phyloP scores from a whole-genome alignment of 345 rosid genomes.

The Garcia nutans region DNA sequence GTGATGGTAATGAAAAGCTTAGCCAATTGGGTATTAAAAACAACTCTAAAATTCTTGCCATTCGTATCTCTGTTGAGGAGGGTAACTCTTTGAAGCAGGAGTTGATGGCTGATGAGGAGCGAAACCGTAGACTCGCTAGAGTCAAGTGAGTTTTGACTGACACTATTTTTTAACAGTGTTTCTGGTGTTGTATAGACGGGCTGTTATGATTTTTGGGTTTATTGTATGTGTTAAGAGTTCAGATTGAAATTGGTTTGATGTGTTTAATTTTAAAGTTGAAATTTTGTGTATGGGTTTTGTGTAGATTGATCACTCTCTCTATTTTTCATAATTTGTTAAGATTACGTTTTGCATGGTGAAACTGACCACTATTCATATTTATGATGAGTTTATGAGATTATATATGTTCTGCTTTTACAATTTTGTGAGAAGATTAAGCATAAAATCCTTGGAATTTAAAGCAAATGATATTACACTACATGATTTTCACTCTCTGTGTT shows the following conservation, averaged over 20 bases:
- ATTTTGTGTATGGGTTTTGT: background rate
- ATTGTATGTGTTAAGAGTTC: background rate
- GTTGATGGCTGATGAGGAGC: slow-evolving; percentile 74
- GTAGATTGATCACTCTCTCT: background rate
- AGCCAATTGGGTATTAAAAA: slow-evolving; percentile 59
- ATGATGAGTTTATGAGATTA: background rate
- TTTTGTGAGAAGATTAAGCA: background rate
- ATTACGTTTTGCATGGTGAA: background rate
- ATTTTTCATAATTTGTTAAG: background rate
- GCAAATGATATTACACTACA: background rate
- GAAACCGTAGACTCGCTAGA: slow-evolving; percentile 62
- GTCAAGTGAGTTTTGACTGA: slow-evolving; percentile 54
- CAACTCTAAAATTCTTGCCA: slow-evolving; percentile 73
- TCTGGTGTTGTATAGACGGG: background rate
- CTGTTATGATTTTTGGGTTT: background rate
- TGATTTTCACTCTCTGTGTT: background rate
- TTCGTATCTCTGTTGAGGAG: slow-evolving; percentile 61
- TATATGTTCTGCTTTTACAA: background rate
- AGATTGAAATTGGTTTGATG: background rate
- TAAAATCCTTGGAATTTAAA: background rate
- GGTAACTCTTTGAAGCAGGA: slow-evolving; percentile 53
- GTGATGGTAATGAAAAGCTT: slow-evolving; percentile 51
- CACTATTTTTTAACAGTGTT: background rate
- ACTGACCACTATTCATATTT: background rate
- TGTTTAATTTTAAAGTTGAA: background rate